These are phyloP conservation scores for Rhododendron kiyosumense DNA, from an alignment of 148 eudicot genomes.

Conservation along the genomic window DNA sequence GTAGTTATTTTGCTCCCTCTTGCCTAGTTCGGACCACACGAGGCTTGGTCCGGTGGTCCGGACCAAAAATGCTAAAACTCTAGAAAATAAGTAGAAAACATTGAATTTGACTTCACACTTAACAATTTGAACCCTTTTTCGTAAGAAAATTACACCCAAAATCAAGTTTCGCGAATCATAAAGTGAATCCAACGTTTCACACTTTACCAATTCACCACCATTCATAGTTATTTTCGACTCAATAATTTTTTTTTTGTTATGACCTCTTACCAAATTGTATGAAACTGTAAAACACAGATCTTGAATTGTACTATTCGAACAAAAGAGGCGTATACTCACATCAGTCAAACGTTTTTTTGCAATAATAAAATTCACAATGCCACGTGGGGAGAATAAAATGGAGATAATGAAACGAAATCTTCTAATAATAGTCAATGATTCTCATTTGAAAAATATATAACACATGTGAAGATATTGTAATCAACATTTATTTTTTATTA, in stretches of 20 bases:
- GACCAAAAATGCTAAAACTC: too few species aligned
- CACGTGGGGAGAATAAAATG: not conserved
- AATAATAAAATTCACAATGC: not conserved
- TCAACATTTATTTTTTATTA: not conserved
- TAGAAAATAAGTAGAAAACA: too few species aligned
- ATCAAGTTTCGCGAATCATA: not conserved
- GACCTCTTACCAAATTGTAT: too few species aligned
- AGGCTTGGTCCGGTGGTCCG: too few species aligned
- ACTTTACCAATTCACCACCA: not conserved
- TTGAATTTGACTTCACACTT: too few species aligned
- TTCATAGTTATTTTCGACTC: not conserved
- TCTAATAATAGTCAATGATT: not conserved
- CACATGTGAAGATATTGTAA: not conserved
- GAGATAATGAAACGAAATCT: not conserved
- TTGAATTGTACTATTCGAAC: too few species aligned
- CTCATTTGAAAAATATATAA: not conserved
- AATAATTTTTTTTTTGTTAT: too few species aligned
- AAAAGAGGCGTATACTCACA: not conserved
- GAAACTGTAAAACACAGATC: too few species aligned
- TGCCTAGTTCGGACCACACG: too few species aligned
- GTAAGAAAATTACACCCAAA: not conserved
- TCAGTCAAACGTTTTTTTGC: not conserved
- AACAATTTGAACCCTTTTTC: not conserved
- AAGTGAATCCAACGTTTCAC: not conserved
- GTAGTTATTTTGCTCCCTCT: too few species aligned